Evolutionary conservation across 106 monocot species (phyloP).

Genomic region (Dendrobium huoshanense): DNA sequence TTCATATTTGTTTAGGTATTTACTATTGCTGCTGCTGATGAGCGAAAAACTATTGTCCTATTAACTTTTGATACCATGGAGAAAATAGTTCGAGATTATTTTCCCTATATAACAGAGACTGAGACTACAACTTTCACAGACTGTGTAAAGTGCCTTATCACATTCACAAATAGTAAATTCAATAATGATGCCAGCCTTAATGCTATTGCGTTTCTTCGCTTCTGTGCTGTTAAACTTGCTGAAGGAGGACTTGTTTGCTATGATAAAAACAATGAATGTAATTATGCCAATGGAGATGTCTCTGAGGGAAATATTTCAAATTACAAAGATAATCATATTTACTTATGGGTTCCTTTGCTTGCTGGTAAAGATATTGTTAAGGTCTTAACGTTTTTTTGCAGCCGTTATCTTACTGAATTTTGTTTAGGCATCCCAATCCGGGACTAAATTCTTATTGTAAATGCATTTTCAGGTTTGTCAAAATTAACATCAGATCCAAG

Average conservation of each 20-base stretch:
- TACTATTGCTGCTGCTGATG: slow-evolving; percentile 84
- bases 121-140: slow-evolving; percentile 96
- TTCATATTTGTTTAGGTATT: slow-evolving; percentile 50
- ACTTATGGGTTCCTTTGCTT: slow-evolving; percentile 92
- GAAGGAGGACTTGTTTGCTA: slow-evolving; percentile 76
- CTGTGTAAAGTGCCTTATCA: slow-evolving; percentile 86
- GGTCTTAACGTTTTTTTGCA: background rate
- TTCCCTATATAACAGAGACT: slow-evolving; percentile 91
- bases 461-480: slow-evolving; percentile 67
- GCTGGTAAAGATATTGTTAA: slow-evolving; percentile 43
- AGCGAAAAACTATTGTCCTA: slow-evolving; percentile 81
- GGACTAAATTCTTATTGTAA: background rate
- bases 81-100: slow-evolving; percentile 96
- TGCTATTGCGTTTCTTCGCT: slow-evolving; percentile 98
- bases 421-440: background rate
- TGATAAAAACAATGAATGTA: slow-evolving; percentile 41
- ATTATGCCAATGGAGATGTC: slow-evolving; percentile 32
- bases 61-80: slow-evolving; percentile 98
- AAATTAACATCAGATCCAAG: slow-evolving; percentile 89
- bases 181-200: slow-evolving; percentile 94
- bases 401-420: slow-evolving; percentile 1
- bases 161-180: slow-evolving; percentile 91
- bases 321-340: slow-evolving; percentile 67
- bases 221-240: slow-evolving; percentile 96
- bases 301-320: slow-evolving; percentile 30